Percentiles rank a stretch among this genome's conserved stretches.
Conservation (phyloP, 192 early-diverging fungal species). For the Umbelopsis sp. region DNA sequence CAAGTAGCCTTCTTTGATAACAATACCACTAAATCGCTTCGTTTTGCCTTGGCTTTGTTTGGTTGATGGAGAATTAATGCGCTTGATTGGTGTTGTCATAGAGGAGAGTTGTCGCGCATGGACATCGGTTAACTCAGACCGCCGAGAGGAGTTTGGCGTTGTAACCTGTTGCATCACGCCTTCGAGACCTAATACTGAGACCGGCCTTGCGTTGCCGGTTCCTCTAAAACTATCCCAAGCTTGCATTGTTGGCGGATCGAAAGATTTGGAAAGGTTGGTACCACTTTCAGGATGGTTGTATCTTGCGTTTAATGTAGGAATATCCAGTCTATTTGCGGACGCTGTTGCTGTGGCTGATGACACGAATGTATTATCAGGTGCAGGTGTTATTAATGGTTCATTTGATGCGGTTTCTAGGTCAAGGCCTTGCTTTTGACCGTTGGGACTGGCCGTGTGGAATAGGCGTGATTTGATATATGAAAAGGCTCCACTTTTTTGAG, state of each 20-base stretch:
- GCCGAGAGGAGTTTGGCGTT: not conserved
- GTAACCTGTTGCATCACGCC: not conserved
- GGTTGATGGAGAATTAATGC: not conserved
- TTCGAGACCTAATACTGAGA: slow-evolving; percentile 9
- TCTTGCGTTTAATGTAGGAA: not conserved
- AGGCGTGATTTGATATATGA: slow-evolving; percentile 25
- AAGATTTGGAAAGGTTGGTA: not conserved
- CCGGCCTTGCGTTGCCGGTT: not conserved
- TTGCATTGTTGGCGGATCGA: not conserved
- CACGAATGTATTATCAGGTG: not conserved
- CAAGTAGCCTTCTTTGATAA: slow-evolving; percentile 66
- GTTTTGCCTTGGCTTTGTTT: not conserved
- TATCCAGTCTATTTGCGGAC: not conserved
- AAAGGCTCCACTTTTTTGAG: slow-evolving; percentile 17
- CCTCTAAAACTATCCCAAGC: not conserved
- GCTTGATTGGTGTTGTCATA: not conserved
- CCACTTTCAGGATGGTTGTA: not conserved
- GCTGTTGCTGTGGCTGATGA: not conserved
- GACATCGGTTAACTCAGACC: not conserved
- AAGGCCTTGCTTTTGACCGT: not conserved
- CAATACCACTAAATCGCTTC: slow-evolving; percentile 32
- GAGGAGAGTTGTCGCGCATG: slow-evolving; percentile 5
- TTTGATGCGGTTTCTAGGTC: not conserved
- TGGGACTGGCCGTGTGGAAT: slow-evolving; percentile 6
- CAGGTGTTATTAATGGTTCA: not conserved